phyloP scores from a whole-genome alignment of 345 rosid species.

The Salix koriyanagi region DNA sequence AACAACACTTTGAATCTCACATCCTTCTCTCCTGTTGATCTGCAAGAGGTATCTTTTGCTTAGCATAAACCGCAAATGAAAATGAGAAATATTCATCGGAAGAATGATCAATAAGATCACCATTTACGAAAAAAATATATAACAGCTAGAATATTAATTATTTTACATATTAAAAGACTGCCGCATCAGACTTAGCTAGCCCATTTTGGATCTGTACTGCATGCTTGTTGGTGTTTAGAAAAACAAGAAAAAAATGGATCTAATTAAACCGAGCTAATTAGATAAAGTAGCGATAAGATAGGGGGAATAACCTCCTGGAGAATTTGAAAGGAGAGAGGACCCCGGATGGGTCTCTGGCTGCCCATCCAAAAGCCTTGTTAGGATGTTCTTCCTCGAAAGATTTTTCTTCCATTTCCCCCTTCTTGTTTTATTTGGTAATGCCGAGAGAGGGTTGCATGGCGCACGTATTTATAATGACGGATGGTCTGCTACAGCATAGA shows the following conservation, averaged over 20 bases:
- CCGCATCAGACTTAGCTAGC: too few species aligned
- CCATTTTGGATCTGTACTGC: too few species aligned
- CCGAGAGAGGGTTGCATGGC: neutral
- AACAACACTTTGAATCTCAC: neutral
- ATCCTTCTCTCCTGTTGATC: neutral
- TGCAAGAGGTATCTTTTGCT: neutral
- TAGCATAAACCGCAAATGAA: neutral
- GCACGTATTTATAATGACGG: neutral
- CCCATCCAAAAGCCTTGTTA: neutral
- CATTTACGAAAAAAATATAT: neutral
- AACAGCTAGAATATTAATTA: too few species aligned
- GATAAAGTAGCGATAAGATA: too few species aligned
- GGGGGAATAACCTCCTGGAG: slow-evolving; percentile 11
- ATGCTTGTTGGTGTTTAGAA: too few species aligned
- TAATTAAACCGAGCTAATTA: too few species aligned
- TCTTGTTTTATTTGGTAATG: neutral
- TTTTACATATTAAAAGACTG: too few species aligned
- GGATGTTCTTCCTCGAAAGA: neutral
- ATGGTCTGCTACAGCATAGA: neutral
- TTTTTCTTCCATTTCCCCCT: neutral
- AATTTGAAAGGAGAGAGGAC: neutral
- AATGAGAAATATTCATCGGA: neutral
- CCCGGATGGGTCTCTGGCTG: neutral
- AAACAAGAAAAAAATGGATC: too few species aligned
- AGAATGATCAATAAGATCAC: neutral